Conservation (phyloP, 176 grass and related monocot species). For the Musa schizocarpa region DNA sequence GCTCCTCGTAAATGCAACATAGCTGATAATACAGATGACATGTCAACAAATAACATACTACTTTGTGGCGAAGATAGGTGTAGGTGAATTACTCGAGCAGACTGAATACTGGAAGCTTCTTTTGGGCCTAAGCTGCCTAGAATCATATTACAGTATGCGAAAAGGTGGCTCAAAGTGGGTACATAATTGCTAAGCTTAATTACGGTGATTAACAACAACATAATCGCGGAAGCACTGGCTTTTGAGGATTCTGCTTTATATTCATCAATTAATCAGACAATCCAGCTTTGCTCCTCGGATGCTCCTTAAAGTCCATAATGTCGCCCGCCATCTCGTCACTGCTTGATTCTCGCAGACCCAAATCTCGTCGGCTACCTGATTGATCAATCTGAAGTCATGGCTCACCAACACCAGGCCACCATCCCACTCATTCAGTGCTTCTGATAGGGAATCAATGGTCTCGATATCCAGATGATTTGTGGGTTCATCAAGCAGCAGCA, state of each 20-base stretch:
- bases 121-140: neutral
- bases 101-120: too few species aligned
- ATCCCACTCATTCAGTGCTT: slow-evolving; percentile 81
- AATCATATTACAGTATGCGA: too few species aligned
- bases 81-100: neutral
- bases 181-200: neutral
- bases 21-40: too few species aligned
- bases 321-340: slow-evolving; percentile 64
- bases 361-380: slow-evolving; percentile 81
- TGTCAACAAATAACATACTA: too few species aligned
- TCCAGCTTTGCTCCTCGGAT: slow-evolving; percentile 68
- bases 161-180: too few species aligned
- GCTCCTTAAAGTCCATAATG: slow-evolving; percentile 72
- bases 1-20: too few species aligned
- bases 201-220: neutral
- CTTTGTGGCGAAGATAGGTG: too few species aligned
- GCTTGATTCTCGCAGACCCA: slow-evolving; percentile 89
- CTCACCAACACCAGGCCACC: slow-evolving; percentile 80
- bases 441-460: slow-evolving; percentile 80
- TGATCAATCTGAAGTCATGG: slow-evolving; percentile 90
- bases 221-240: neutral
- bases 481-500: slow-evolving; percentile 73
- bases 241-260: too few species aligned
- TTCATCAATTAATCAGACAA: slow-evolving; percentile 32
- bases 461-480: slow-evolving; percentile 90